Evolutionary conservation across 169 alveolate species (phyloP).

Genomic region (Condylostoma magnum): DNA sequence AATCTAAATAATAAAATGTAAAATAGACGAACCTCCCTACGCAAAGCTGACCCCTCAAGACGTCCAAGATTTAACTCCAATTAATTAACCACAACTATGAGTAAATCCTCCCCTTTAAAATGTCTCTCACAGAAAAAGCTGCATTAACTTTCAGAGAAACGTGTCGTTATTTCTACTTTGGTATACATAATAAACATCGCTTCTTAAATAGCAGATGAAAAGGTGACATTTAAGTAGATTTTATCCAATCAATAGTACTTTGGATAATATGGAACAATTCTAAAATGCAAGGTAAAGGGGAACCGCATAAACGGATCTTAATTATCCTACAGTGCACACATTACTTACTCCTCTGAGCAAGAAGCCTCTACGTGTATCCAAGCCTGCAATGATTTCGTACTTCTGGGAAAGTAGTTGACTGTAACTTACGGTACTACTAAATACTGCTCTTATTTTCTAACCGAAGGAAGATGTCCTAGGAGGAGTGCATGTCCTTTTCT

Average conservation of each 20-base stretch:
- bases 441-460: slow-evolving; percentile 64
- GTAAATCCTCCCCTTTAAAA: too few relatives aligned
- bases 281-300: slow-evolving; percentile 38
- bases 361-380: slow-evolving; percentile 65
- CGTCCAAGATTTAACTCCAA: too few relatives aligned
- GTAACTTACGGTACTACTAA: slow-evolving; percentile 71
- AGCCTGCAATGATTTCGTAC: slow-evolving; percentile 45
- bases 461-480: slow-evolving; percentile 53
- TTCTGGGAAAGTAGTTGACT: slow-evolving; percentile 32
- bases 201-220: slow-evolving; percentile 34
- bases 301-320: slow-evolving; percentile 16
- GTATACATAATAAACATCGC: slow-evolving; percentile 44
- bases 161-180: slow-evolving; percentile 27
- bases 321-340: slow-evolving; percentile 51
- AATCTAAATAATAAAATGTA: too few relatives aligned
- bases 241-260: slow-evolving; percentile 35
- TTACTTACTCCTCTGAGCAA: slow-evolving; percentile 54
- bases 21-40: too few relatives aligned
- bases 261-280: slow-evolving; percentile 45
- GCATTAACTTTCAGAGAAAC: too few relatives aligned
- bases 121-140: too few relatives aligned
- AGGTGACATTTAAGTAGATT: too few relatives aligned
- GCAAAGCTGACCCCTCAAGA: too few relatives aligned
- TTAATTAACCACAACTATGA: too few relatives aligned
- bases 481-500: slow-evolving; percentile 58